phyloP scores from a whole-genome alignment of 192 early-diverging fungal genomes.

The Obelidium mucronatum region DNA sequence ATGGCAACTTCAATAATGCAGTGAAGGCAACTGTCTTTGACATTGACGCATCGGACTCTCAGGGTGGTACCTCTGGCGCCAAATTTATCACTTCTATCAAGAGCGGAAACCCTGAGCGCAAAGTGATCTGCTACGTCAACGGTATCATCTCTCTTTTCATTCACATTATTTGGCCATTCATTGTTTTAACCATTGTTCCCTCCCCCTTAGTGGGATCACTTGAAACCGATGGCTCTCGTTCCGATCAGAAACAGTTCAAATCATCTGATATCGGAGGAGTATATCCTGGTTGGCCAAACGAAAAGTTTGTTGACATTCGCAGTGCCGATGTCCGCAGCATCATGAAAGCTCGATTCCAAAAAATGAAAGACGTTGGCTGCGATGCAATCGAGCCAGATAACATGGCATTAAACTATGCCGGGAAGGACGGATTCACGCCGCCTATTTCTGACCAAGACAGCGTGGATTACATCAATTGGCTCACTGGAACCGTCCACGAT shows the following conservation, averaged over 20 bases:
- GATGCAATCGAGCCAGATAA: constrained; percentile 41
- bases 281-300: constrained; percentile 38
- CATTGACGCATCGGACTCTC: no score
- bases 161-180: neutral
- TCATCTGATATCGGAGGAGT: constrained; percentile 12
- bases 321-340: constrained; percentile 5
- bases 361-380: constrained; percentile 4
- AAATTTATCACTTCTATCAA: no score
- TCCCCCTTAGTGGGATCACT: neutral
- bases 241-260: constrained; percentile 21
- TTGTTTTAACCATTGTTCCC: neutral
- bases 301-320: constrained; percentile 35
- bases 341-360: constrained; percentile 29
- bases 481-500: constrained; percentile 2
- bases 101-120: neutral
- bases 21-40: no score
- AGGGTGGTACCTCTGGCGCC: no score
- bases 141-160: neutral
- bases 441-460: neutral
- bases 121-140: constrained; percentile 35
- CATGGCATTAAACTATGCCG: constrained; percentile 22
- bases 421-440: constrained; percentile 14
- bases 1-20: no score
- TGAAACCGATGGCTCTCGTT: constrained; percentile 14
- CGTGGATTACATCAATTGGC: constrained; percentile 14